A percentile compares a stretch with the other conserved stretches of the same genome.
Evolutionary conservation across 2,329 filamentous ascomycete genomes (phyloP).

Genomic region (Thelonectria rubi): DNA sequence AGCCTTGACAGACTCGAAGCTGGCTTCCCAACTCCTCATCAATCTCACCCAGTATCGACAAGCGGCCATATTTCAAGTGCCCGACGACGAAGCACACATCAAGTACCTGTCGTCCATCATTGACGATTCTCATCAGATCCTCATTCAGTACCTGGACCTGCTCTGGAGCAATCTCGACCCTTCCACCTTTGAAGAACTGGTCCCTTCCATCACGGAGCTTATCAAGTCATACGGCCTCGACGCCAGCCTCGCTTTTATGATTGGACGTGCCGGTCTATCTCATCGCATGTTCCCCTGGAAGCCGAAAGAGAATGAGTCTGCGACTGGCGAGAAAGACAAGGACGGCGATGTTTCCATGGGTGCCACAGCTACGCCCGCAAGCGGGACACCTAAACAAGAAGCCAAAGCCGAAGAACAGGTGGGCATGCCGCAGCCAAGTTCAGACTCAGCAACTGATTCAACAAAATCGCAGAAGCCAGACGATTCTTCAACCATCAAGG

Average conservation of each 20-base stretch:
- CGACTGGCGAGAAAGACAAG: slow-evolving; percentile 51
- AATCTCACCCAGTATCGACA: slow-evolving; percentile 91
- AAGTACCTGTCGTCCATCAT: slow-evolving; percentile 89
- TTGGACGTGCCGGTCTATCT: slow-evolving; percentile 79
- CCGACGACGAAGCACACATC: slow-evolving; percentile 79
- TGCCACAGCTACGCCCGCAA: slow-evolving; percentile 44
- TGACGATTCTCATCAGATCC: slow-evolving; percentile 87
- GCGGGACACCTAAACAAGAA: slow-evolving; percentile 42
- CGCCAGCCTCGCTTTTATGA: slow-evolving; percentile 83
- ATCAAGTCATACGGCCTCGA: slow-evolving; percentile 83
- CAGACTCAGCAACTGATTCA: slow-evolving; percentile 38
- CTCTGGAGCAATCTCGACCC: slow-evolving; percentile 80
- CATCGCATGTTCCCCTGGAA: slow-evolving; percentile 64
- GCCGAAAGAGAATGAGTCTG: slow-evolving; percentile 41
- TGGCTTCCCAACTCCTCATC: slow-evolving; percentile 86
- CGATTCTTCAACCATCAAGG: slow-evolving; percentile 45
- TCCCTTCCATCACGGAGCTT: slow-evolving; percentile 78
- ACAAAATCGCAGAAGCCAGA: slow-evolving; percentile 46
- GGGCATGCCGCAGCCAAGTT: slow-evolving; percentile 27
- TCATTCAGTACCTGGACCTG: slow-evolving; percentile 89
- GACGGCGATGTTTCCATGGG: slow-evolving; percentile 68
- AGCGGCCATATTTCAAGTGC: slow-evolving; percentile 80
- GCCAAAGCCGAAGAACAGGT: slow-evolving; percentile 47
- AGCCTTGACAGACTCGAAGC: slow-evolving; percentile 77
- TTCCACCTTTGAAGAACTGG: slow-evolving; percentile 78